phyloP scores from a whole-genome alignment of 352 stramenopile genomes.

The Globisporangium nodosum region DNA sequence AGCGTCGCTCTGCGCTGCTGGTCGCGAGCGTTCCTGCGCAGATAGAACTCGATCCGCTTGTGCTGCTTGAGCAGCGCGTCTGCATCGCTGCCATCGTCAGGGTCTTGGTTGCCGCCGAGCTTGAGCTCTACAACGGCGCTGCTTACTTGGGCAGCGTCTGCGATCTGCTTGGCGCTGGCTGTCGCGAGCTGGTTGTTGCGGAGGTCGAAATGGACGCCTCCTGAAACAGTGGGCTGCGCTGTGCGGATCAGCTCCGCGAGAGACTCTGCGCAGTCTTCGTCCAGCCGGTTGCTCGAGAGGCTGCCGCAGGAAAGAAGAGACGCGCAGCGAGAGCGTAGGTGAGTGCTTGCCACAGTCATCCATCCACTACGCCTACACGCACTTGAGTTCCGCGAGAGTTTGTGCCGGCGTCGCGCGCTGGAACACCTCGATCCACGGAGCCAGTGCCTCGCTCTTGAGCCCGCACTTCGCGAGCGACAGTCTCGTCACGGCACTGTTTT shows the following conservation, averaged over 20 bases:
- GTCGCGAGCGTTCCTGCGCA: constrained; percentile 21
- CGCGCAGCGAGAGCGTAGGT: neutral
- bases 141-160: constrained; percentile 20
- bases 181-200: constrained; percentile 22
- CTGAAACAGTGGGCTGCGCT: constrained; percentile 1
- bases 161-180: constrained; percentile 18
- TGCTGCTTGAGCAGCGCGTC: constrained; percentile 19
- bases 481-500: constrained; percentile 19
- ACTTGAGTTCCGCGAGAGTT: constrained; percentile 21
- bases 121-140: constrained; percentile 19
- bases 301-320: constrained; percentile 11
- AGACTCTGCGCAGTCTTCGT: constrained; percentile 21
- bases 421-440: constrained; percentile 25
- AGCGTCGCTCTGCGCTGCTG: constrained; percentile 12
- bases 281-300: constrained; percentile 36
- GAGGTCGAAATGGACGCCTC: constrained; percentile 25
- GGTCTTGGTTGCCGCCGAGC: constrained; percentile 27
- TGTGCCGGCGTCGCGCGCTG: constrained; percentile 9
- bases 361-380: neutral
- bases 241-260: constrained; percentile 22
- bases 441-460: constrained; percentile 24
- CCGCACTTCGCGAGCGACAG: constrained; percentile 26
- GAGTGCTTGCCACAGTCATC: no score
- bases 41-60: constrained; percentile 30
- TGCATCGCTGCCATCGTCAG: constrained; percentile 25